Evolutionary conservation across 331 rosid species (phyloP).

Genomic region (Malus hybrid): DNA sequence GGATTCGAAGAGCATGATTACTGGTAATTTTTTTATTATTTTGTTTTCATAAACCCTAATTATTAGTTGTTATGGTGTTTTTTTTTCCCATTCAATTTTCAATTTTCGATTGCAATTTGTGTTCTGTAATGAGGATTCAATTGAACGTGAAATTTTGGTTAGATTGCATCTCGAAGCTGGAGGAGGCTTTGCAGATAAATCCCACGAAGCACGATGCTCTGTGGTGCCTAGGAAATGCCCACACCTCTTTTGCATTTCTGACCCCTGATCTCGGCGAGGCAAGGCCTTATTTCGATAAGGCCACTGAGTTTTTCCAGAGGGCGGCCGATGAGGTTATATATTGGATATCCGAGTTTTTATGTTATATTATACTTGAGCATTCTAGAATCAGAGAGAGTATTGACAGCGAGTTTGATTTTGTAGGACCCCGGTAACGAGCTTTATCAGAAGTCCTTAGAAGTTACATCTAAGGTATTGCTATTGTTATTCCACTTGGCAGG

Average conservation of each 20-base stretch:
- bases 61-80: neutral
- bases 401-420: constrained; percentile 2
- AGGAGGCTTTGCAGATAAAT: constrained; percentile 54
- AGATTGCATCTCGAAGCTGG: constrained; percentile 65
- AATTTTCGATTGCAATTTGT: neutral
- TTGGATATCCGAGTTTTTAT: neutral
- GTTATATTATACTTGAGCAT: neutral
- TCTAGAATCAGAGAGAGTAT: neutral
- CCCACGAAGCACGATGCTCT: constrained; percentile 60
- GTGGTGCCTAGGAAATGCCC: constrained; percentile 68
- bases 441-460: constrained; percentile 65
- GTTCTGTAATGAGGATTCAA: neutral
- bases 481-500: neutral
- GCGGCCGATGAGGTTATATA: constrained; percentile 54
- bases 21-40: constrained; percentile 29
- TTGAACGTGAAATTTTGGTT: neutral
- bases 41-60: neutral
- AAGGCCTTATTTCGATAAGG: constrained; percentile 50
- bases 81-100: neutral
- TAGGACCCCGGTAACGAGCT: constrained; percentile 57
- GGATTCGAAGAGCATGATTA: constrained; percentile 50
- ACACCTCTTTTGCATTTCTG: constrained; percentile 53
- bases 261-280: constrained; percentile 52
- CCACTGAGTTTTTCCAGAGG: constrained; percentile 46
- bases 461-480: constrained; percentile 48